Evolutionary conservation across 73 alveolate genomes (phyloP).

Genomic region (Symbiodinium natans): DNA sequence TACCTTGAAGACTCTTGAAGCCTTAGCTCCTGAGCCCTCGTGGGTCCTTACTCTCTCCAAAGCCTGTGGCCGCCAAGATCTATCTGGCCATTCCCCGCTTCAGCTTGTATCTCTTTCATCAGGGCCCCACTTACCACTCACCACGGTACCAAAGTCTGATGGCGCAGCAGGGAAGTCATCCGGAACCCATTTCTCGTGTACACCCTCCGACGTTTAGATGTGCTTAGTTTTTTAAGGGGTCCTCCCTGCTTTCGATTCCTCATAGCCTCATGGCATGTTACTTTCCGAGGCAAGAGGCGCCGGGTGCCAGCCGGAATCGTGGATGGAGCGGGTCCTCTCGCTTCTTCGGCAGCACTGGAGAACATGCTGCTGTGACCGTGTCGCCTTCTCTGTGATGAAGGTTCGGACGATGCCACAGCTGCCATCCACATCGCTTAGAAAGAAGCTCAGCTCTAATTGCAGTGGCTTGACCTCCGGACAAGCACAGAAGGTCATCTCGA

Average conservation of each 20-base stretch:
- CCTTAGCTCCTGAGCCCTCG: no score
- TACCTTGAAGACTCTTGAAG: no score
- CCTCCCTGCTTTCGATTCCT: no score
- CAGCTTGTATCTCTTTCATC: no score
- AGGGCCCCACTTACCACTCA: no score
- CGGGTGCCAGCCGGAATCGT: constrained; percentile 38
- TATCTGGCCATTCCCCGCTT: no score
- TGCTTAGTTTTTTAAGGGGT: background rate
- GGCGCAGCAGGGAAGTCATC: background rate
- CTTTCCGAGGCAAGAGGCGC: background rate
- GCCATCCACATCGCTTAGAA: constrained; percentile 57
- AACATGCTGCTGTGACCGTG: no score
- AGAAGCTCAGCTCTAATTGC: constrained; percentile 55
- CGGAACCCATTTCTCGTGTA: background rate
- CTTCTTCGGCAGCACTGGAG: background rate
- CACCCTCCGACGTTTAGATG: background rate
- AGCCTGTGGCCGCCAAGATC: no score
- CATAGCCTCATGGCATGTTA: no score
- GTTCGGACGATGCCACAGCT: constrained; percentile 32
- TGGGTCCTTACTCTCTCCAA: no score
- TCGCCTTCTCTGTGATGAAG: constrained; percentile 56
- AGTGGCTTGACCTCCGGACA: constrained; percentile 35
- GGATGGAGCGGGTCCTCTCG: constrained; percentile 60
- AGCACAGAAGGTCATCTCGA: no score
- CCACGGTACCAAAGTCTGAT: no score